These are phyloP conservation scores for Dothideomycetes sp. DNA, from an alignment of 2,329 filamentous ascomycete genomes.

Conservation along the genomic window DNA sequence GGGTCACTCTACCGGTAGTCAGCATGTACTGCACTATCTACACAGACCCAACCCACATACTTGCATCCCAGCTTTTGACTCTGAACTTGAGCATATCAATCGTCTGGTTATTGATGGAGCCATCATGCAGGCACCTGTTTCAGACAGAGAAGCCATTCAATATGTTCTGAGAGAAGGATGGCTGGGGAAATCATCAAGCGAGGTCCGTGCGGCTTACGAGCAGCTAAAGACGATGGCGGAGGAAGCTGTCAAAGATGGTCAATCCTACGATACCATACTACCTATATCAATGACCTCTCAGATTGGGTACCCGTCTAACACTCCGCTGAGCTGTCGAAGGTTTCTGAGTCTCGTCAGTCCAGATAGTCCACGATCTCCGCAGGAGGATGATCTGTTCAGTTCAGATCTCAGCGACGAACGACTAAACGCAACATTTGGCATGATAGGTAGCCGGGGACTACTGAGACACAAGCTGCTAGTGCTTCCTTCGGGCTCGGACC, in stretches of 20 bases:
- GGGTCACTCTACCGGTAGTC: constrained; percentile 16
- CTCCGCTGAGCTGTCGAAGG: constrained; percentile 11
- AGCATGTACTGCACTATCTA: constrained; percentile 15
- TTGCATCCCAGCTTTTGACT: constrained; percentile 10
- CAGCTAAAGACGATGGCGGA: constrained; percentile 14
- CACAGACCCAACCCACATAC: constrained; percentile 14
- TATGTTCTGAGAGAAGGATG: constrained; percentile 12
- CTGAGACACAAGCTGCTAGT: constrained; percentile 21
- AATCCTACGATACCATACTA: constrained; percentile 20
- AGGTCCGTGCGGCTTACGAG: constrained; percentile 10
- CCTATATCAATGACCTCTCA: constrained; percentile 21
- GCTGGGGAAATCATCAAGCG: constrained; percentile 10
- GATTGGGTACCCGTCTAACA: constrained; percentile 19
- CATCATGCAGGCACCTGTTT: constrained; percentile 17
- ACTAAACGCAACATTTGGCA: constrained; percentile 20
- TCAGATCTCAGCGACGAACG: constrained; percentile 19
- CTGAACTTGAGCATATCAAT: constrained; percentile 10
- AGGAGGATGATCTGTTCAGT: constrained; percentile 16
- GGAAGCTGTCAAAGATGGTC: constrained; percentile 13
- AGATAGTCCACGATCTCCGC: constrained; percentile 11
- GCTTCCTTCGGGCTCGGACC: constrained; percentile 35
- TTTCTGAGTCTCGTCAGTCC: constrained; percentile 15
- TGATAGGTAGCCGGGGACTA: constrained; percentile 24
- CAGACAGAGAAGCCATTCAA: constrained; percentile 14
- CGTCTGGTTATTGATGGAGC: constrained; percentile 14